A percentile compares a stretch with the other conserved stretches of the same genome.
phyloP scores from a whole-genome alignment of 1,284 basidiomycete species.

The Amylostereum chailletii region DNA sequence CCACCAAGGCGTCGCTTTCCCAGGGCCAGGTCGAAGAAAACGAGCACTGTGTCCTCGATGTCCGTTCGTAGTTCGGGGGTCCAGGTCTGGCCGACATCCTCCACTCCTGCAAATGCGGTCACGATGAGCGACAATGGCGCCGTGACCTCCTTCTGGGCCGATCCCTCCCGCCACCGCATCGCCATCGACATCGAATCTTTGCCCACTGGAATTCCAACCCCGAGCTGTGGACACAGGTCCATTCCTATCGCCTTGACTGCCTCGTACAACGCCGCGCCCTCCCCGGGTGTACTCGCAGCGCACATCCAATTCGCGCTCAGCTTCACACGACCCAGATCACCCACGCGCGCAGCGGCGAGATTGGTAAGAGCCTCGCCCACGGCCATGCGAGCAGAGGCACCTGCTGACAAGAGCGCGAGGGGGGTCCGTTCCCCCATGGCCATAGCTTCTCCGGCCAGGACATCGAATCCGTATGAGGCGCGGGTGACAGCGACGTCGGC shows the following conservation, averaged over 20 bases:
- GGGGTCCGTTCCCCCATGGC: constrained; percentile 97
- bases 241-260: constrained; percentile 91
- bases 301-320: constrained; percentile 99
- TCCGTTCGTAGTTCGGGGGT: constrained; percentile 82
- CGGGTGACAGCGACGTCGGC: constrained; percentile 96
- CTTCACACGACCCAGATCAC: constrained; percentile 73
- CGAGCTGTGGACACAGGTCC: constrained; percentile 91
- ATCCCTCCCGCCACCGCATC: constrained; percentile 80
- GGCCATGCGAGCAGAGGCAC: constrained; percentile 92
- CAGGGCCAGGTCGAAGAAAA: constrained; percentile 85
- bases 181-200: constrained; percentile 99
- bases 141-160: constrained; percentile 72
- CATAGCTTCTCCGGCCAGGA: constrained; percentile 89
- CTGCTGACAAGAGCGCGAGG: constrained; percentile 79
- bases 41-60: constrained; percentile 60
- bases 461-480: constrained; percentile 88
- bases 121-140: constrained; percentile 90
- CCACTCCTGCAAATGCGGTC: constrained; percentile 89
- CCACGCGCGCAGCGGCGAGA: constrained; percentile 76
- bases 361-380: constrained; percentile 93
- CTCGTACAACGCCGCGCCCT: constrained; percentile 87
- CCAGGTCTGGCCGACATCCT: constrained; percentile 81
- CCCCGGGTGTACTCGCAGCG: constrained; percentile 84
- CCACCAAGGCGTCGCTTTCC: constrained; percentile 87
- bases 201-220: constrained; percentile 92